Evolutionary conservation across 768 basidiomycete species (phyloP).

Genomic region (Rhizopogon rudus): DNA sequence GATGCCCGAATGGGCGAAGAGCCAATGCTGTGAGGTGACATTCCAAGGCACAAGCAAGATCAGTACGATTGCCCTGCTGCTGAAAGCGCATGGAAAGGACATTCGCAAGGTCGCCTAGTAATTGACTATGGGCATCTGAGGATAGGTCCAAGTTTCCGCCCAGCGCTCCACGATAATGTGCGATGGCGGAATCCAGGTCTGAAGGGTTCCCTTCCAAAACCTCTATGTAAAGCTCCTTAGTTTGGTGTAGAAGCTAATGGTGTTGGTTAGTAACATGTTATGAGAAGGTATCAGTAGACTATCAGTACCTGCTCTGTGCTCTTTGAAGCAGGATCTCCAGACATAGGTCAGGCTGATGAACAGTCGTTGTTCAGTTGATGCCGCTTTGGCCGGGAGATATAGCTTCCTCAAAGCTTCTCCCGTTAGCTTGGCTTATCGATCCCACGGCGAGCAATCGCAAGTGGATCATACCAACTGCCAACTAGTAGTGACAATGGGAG

Average conservation of each 20-base stretch:
- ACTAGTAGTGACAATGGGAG: neutral
- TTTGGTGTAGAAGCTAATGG: neutral
- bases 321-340: neutral
- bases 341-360: neutral
- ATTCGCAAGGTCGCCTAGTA: conserved; percentile 24
- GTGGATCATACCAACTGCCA: neutral
- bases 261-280: neutral
- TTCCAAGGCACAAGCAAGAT: conserved; percentile 23
- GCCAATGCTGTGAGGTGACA: conserved; percentile 21
- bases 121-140: conserved; percentile 17
- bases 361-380: neutral
- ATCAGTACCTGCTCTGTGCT: neutral
- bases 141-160: conserved; percentile 7
- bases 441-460: neutral
- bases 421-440: neutral
- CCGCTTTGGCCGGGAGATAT: neutral
- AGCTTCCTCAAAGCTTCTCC: neutral
- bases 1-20: conserved; percentile 21
- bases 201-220: conserved; percentile 9
- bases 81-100: conserved; percentile 22
- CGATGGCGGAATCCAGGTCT: conserved; percentile 21
- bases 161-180: conserved; percentile 22
- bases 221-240: neutral
- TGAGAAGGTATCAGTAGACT: neutral
- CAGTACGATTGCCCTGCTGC: conserved; percentile 18